phyloP scores from a whole-genome alignment of 2,329 filamentous ascomycete species.

The Aspergillus novofumigatus region DNA sequence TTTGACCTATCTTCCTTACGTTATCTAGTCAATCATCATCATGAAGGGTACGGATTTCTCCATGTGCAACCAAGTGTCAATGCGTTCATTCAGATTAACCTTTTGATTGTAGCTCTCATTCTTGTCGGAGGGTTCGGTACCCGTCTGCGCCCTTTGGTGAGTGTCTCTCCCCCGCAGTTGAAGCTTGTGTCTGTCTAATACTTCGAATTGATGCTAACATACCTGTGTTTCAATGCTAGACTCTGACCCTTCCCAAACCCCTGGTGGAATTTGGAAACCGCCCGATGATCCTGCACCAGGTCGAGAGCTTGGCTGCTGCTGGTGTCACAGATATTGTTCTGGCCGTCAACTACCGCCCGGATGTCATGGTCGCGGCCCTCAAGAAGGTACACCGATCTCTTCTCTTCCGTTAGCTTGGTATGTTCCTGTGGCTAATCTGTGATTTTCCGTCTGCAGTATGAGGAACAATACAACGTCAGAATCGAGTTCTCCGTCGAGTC shows the following conservation, averaged over 20 bases:
- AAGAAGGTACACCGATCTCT: conserved; percentile 64
- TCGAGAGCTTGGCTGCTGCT: conserved; percentile 86
- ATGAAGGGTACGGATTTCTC: conserved; percentile 44
- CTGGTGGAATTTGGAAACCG: conserved; percentile 98
- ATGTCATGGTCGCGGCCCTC: conserved; percentile 93
- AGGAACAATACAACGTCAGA: conserved; percentile 85
- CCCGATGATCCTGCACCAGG: conserved; percentile 98
- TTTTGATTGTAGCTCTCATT: conserved; percentile 70
- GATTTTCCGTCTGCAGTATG: conserved; percentile 57
- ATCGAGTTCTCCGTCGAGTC: conserved; percentile 97
- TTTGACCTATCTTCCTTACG: background rate
- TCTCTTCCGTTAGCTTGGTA: background rate
- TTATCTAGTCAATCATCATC: conserved; percentile 14
- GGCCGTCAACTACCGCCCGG: conserved; percentile 96
- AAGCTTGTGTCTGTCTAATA: conserved; percentile 8
- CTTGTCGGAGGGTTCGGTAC: conserved; percentile 99
- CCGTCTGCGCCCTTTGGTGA: conserved; percentile 89
- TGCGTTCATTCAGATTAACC: conserved; percentile 14
- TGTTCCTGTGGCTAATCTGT: conserved; percentile 1
- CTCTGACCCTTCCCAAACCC: conserved; percentile 93
- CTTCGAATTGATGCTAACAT: conserved; percentile 11
- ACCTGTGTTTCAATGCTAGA: conserved; percentile 51
- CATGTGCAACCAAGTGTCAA: conserved; percentile 5
- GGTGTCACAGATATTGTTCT: conserved; percentile 97
- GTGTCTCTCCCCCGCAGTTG: conserved; percentile 31